Conservation (phyloP, 306 rosid genomes). For the Calophaca sinica region DNA sequence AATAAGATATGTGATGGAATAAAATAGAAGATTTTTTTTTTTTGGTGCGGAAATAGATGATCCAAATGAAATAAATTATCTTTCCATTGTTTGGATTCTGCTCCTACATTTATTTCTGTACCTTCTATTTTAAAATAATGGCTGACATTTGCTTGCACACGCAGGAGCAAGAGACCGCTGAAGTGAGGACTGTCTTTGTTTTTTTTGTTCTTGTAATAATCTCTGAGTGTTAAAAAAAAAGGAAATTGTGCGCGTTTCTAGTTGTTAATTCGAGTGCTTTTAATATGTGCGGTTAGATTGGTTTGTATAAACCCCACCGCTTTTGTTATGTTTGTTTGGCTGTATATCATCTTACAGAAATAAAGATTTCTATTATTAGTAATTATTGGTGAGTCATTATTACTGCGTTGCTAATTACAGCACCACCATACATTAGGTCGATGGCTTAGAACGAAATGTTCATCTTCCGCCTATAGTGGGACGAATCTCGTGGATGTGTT, state of each 20-base stretch:
- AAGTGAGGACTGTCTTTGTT: constrained; percentile 22
- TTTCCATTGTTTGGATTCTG: too few species aligned
- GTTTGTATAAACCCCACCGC: constrained; percentile 33
- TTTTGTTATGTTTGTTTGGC: constrained; percentile 33
- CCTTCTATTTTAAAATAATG: neutral
- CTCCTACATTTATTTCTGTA: neutral
- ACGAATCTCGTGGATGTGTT: too few species aligned
- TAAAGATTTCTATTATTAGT: constrained; percentile 12
- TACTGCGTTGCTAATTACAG: neutral
- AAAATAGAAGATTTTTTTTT: too few species aligned
- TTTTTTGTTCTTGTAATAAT: neutral
- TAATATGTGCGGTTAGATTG: neutral
- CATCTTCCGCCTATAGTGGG: too few species aligned
- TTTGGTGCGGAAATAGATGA: too few species aligned
- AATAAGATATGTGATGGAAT: too few species aligned
- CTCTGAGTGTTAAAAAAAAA: neutral
- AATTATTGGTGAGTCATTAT: neutral
- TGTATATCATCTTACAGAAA: neutral
- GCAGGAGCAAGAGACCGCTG: constrained; percentile 46
- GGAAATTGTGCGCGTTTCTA: constrained; percentile 1
- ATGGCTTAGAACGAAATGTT: too few species aligned
- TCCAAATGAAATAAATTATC: too few species aligned
- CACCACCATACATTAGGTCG: neutral
- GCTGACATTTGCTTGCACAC: neutral
- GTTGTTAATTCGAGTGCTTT: constrained; percentile 14